phyloP scores from a whole-genome alignment of 2,329 filamentous ascomycete species.

The Thermoascus crustaceus region DNA sequence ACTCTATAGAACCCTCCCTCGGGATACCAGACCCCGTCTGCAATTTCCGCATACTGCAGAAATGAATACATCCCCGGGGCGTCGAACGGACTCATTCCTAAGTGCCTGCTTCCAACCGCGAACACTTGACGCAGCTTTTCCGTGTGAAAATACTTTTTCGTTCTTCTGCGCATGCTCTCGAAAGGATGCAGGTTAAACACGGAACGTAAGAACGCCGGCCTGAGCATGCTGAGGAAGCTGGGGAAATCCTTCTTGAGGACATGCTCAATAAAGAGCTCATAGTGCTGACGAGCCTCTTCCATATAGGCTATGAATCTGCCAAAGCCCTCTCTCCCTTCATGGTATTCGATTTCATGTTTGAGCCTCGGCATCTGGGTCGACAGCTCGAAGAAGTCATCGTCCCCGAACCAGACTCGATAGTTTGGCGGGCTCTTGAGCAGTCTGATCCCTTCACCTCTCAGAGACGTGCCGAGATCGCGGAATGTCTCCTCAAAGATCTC shows the following conservation, averaged over 20 bases:
- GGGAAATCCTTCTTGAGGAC: constrained; percentile 62
- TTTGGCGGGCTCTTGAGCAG: constrained; percentile 67
- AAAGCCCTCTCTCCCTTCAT: constrained; percentile 64
- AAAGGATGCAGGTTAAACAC: constrained; percentile 59
- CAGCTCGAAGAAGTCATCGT: constrained; percentile 51
- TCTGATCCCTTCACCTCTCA: constrained; percentile 58
- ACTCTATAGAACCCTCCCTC: not conserved
- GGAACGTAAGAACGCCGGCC: constrained; percentile 51
- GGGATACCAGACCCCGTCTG: constrained; percentile 70
- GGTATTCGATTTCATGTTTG: constrained; percentile 64
- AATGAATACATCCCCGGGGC: constrained; percentile 66
- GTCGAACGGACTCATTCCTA: constrained; percentile 72
- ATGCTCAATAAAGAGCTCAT: constrained; percentile 58
- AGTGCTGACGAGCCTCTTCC: constrained; percentile 59
- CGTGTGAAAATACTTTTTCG: constrained; percentile 60
- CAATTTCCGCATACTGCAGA: constrained; percentile 66
- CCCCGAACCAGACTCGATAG: constrained; percentile 66
- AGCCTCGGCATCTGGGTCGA: constrained; percentile 62
- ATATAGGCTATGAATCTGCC: constrained; percentile 60
- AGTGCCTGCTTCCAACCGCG: constrained; percentile 74
- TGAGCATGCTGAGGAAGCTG: constrained; percentile 48
- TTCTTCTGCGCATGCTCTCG: constrained; percentile 60
- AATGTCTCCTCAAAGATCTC: constrained; percentile 63
- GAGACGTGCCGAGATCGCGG: constrained; percentile 57
- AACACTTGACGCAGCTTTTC: constrained; percentile 63